Base-by-base conservation (phyloP, 352 stramenopile species). In the Phytopythium ostracodes region DNA sequence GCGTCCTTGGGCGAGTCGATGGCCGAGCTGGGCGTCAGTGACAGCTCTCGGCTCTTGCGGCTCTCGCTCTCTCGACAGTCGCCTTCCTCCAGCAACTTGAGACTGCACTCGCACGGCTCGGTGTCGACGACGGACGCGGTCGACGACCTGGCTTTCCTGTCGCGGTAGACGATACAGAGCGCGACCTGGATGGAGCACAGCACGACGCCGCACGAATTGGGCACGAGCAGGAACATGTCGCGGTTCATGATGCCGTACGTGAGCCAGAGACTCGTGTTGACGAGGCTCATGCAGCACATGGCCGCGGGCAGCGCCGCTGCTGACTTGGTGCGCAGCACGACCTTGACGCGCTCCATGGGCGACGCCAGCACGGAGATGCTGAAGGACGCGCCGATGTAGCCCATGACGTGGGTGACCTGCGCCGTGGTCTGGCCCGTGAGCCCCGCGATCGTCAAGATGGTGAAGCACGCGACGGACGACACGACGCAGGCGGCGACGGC, bases 251-350 rank as follows among this genome's bases (percentile, higher is more conserved):
- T 14, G 24, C 57, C 57, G 57, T 56, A 62, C 20, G 57, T 56
- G n/a, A 62, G n/a, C 57, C 57, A 62, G 43, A 62, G 47, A 18
- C 29, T 46, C 11, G 33, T 49, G 43, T 56, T 62, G 29, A 62
- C 31, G 15, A 55, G 47, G 31, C 44, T 55, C 44, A 62, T 56
- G 44, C 22, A 47, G 44, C 57, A 62, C 44, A 62, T 36, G 12
- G 31, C 33, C 20, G 27, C 25, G 4, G 57, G 57, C 8, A 63
- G n/a, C 14, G 57, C 44, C 18, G 31, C n/a, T 22, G 49, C 46
- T 15, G 44, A 56, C 46, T 63, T 56, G n/a, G 57, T 63, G 8
- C 36, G 31, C 57, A 63, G 18, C 5, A 63, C 57, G 17, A n/a
- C 35, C 44, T 63, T 63, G 33, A 63, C 38, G 20, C 44, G 44